phyloP scores from a whole-genome alignment of 805 yeast genomes.

The Suhomyces canberraensis region DNA sequence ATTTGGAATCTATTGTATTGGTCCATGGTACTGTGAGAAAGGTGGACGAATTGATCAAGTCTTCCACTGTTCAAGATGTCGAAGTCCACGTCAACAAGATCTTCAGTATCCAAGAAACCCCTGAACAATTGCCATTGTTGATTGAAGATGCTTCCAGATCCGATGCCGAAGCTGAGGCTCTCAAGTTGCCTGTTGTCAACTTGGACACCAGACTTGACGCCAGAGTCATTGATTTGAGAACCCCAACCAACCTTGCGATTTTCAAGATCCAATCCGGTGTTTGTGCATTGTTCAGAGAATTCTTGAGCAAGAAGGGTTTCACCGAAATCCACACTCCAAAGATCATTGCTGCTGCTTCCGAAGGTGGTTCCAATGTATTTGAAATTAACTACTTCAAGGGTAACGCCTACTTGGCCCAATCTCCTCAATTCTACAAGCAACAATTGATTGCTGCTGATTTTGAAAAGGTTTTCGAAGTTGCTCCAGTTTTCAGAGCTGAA shows the following conservation, averaged over 20 bases:
- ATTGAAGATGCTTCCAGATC: conserved; percentile 96
- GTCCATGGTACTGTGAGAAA: conserved; percentile 83
- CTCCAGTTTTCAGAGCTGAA: conserved; percentile 98
- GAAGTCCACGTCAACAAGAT: conserved; percentile 79
- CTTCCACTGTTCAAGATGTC: conserved; percentile 87
- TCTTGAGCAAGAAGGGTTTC: conserved; percentile 62
- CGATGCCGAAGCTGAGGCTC: conserved; percentile 89
- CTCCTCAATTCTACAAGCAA: conserved; percentile 97
- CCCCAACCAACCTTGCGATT: conserved; percentile 95
- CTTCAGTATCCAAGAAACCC: conserved; percentile 79
- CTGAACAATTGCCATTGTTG: conserved; percentile 87
- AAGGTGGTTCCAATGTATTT: conserved; percentile 97
- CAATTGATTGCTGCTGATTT: conserved; percentile 97
- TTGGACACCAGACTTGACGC: conserved; percentile 94
- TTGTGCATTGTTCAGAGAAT: conserved; percentile 84
- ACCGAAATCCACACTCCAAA: conserved; percentile 96
- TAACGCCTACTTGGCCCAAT: conserved; percentile 92
- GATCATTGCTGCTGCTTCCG: conserved; percentile 91
- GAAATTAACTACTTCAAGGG: conserved; percentile 91
- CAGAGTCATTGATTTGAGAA: conserved; percentile 94
- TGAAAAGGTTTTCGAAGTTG: conserved; percentile 93
- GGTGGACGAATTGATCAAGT: conserved; percentile 81
- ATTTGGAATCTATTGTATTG: conserved; percentile 85
- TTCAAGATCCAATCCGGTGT: conserved; percentile 93
- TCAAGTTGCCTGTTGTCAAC: conserved; percentile 89